Percentiles rank a stretch among this genome's conserved stretches.
Conservation (phyloP, 2,329 filamentous ascomycete genomes). For the Alternaria infectoria region DNA sequence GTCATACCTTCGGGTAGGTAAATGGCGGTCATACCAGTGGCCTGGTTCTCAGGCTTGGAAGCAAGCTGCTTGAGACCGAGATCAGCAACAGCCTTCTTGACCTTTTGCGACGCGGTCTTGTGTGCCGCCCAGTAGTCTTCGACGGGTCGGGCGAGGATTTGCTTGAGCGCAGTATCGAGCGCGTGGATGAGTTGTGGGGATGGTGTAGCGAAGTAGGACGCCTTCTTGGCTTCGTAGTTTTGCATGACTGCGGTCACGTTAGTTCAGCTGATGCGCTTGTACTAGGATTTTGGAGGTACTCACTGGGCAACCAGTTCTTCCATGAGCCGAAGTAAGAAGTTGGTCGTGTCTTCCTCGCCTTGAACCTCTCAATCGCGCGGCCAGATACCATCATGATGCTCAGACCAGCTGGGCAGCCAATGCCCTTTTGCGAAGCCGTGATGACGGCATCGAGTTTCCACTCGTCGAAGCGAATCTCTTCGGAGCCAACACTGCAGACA, state of each 20-base stretch:
- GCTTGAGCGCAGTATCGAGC: slow-evolving; percentile 83
- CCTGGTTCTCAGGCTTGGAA: slow-evolving; percentile 84
- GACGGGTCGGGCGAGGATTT: slow-evolving; percentile 82
- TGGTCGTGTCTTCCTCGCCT: slow-evolving; percentile 80
- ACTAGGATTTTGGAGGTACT: background rate
- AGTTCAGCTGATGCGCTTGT: slow-evolving; percentile 10
- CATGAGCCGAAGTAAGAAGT: slow-evolving; percentile 93
- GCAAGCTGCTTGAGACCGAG: slow-evolving; percentile 90
- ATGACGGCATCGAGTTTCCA: slow-evolving; percentile 93
- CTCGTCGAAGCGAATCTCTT: slow-evolving; percentile 94
- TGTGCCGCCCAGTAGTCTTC: slow-evolving; percentile 84
- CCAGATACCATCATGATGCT: slow-evolving; percentile 94
- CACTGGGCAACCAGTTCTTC: slow-evolving; percentile 95
- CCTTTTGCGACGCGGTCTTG: slow-evolving; percentile 76
- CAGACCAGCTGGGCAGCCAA: slow-evolving; percentile 91
- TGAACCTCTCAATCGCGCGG: slow-evolving; percentile 80
- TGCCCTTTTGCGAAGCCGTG: slow-evolving; percentile 95
- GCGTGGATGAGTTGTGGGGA: slow-evolving; percentile 93
- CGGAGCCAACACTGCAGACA: slow-evolving; percentile 94
- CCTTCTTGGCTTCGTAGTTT: slow-evolving; percentile 97
- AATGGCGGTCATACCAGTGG: slow-evolving; percentile 97
- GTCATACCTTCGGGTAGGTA: slow-evolving; percentile 87
- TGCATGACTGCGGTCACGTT: slow-evolving; percentile 75
- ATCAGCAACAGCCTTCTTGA: slow-evolving; percentile 82
- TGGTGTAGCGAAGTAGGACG: slow-evolving; percentile 96